Percentiles rank a stretch among this genome's conserved stretches.
Conservation (phyloP, 768 basidiomycete species). For the Termitomyces sp. region DNA sequence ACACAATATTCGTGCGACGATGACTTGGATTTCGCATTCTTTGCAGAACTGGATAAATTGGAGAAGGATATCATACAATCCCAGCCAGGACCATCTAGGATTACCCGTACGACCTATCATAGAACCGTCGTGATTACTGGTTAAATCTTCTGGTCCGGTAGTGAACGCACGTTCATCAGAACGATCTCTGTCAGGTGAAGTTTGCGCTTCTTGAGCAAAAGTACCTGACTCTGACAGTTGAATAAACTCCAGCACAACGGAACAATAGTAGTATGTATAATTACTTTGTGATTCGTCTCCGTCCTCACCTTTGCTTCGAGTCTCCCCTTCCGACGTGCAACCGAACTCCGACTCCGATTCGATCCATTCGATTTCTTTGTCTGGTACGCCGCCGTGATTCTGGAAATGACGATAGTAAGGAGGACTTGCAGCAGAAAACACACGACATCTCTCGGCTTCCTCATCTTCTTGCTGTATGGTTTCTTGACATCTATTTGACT, state of each 20-base stretch:
- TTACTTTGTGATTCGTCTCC: background rate
- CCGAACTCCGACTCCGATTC: background rate
- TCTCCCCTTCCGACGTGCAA: constrained; percentile 1
- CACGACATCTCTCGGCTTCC: constrained; percentile 1
- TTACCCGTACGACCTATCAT: constrained; percentile 4
- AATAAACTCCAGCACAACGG: background rate
- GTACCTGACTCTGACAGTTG: background rate
- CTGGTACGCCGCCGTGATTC: constrained; percentile 6
- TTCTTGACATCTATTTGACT: background rate
- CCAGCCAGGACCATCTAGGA: background rate
- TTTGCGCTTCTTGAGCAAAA: background rate
- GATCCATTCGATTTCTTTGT: background rate
- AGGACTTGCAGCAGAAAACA: constrained; percentile 3
- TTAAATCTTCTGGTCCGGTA: background rate
- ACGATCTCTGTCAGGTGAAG: constrained; percentile 3
- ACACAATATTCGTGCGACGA: constrained; percentile 25
- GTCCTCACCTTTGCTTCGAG: constrained; percentile 15
- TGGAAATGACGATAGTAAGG: background rate
- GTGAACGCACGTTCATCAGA: background rate
- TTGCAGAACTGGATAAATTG: constrained; percentile 43
- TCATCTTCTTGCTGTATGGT: background rate
- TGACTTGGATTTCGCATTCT: constrained; percentile 31
- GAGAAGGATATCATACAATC: constrained; percentile 30
- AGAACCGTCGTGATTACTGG: background rate
- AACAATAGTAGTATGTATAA: constrained; percentile 2